Base-by-base conservation (phyloP, 495 filamentous ascomycete species). In the Penicillium egyptiacum region DNA sequence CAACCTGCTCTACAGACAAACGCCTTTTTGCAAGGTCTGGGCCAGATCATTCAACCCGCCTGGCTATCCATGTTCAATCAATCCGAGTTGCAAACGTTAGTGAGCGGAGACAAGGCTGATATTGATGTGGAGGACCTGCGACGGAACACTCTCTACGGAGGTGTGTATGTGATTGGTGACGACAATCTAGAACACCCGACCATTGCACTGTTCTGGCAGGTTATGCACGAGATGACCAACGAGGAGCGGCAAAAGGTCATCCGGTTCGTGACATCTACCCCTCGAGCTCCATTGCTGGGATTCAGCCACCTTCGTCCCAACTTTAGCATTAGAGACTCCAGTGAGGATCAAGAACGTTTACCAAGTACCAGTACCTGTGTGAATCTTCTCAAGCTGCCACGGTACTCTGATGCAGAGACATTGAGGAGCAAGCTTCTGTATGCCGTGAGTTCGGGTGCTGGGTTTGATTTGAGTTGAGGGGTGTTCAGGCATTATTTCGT, bases 21-120 rank as follows among this genome's bases (percentile, higher is more conserved):
- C 17, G 91, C 91, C 1, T 98, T 98, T 63, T 81, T 98, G 8
- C 81, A 83, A 46, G 94, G 94, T 1, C 81, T 98, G 5, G 82
- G 88, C 14, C 79, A 87, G 53, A 95, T 99, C 63, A 95, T 99
- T 58, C 86, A 91, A 55, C 93, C 93, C 0, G 81, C 82, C 3
- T 99, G 94, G 94, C 79, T 99, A 4, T 89, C 85, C 60, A 99
- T 99, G 94, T 99, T 99, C 79, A 98, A 98, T 69, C 94, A 97
- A 62, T 79, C 83, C 8, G 94, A 98, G 64, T 79, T 98, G 20
- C 94, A 98, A 70, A 94, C 90, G 0, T 83, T 98, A 9, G 86
- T 98, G 14, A 89, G 91, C 58, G 94, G 94, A 54, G 89, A 93
- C 63, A 83, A 81, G 23, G 86, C 86, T 17, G 86, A 91, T 42